Evolutionary conservation across 2,329 filamentous ascomycete species (phyloP), one percentile per base, ranked within the genome.

Genomic region (Orbilia blumenaviensis): DNA sequence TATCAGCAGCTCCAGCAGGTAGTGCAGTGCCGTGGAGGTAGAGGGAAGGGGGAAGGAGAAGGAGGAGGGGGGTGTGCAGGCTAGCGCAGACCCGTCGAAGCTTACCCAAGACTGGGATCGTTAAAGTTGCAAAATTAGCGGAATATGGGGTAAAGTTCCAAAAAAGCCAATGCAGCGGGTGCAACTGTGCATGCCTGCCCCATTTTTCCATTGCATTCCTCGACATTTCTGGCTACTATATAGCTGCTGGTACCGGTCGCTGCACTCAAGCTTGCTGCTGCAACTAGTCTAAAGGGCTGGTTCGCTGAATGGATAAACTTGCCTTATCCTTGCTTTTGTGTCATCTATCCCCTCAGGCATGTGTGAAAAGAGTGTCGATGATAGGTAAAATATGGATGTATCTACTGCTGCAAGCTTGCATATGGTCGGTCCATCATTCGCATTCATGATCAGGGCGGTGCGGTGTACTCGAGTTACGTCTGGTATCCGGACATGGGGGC

Each of bases 121-220:
- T 9, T 10, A 29, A 29, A 62, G 58, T 44, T 25, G 27, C 21
- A 3, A 42, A 23, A 18, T n/a, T 23, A 38, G 38, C 25, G 36
- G 46, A 71, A 46, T 71, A 71, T 71, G 66, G 66, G 66, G 66
- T 63, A 71, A 67, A 62, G 38, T 67, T 67, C 54, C 48, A 44
- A 12, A 8, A 29, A 46, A 16, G 44, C 62, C 63, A 68, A 60
- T 60, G 50, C 52, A 60, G 14, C 3, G n/a, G n/a, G n/a, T n/a
- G n/a, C n/a, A n/a, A n/a, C n/a, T n/a, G n/a, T n/a, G n/a, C n/a
- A n/a, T n/a, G n/a, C n/a, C n/a, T n/a, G 25, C 8, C 23, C 21
- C 5, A 1, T 14, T 14, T 27, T 14, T 9, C 44, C 7, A 16
- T n/a, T 27, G 3, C 48, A 54, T 54, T 54, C 48, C 48, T 54